Evolutionary conservation across 371 early-diverging fungal genomes (phyloP), one percentile per base, ranked within the genome.

Genomic region (Mortierella sp.): DNA sequence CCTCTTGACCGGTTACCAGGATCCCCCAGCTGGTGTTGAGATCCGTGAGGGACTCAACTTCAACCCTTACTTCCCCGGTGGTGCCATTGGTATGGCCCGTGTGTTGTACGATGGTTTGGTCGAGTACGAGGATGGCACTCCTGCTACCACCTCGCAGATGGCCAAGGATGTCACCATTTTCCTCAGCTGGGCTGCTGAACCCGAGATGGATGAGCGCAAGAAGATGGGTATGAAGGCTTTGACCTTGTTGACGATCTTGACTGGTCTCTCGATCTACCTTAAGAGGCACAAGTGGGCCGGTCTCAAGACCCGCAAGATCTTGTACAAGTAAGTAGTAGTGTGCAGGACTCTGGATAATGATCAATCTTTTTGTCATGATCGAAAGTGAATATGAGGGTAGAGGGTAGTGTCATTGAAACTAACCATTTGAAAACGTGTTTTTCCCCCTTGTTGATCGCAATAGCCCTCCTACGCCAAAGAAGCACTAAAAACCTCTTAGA

Each of bases 1-100:
- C 62, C 90, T 99, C 60, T 86, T 99, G 58, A 94, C 95, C 31
- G 99, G 98, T 54, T 99, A 98, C 84, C 85, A 87, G 75, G 98
- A 98, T 67, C 91, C 98, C 37, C 99, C 99, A 51, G 97, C 96
- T 37, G 99, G 99, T 83, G 89, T 99, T 64, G 89, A 90, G 70
- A 81, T 98, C 57, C 93, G 97, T 84, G 97, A 96, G 81, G 98
- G 97, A 62, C 87, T 97, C 48, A 71, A 64, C 72, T 71, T 95
- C 87, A 99, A 99, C 89, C 95, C 96, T 44, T 99, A 98, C 88
- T 98, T 99, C 94, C 99, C 97, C 28, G 98, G 99, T 66, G 98
- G 98, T 70, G 95, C 98, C 62, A 99, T 99, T 84, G 90, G 93
- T 71, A 99, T 99, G 98, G 98, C 98, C 47, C 94, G 93, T 75